Base-by-base conservation (phyloP, 331 rosid species). In the Malus hybrid region DNA sequence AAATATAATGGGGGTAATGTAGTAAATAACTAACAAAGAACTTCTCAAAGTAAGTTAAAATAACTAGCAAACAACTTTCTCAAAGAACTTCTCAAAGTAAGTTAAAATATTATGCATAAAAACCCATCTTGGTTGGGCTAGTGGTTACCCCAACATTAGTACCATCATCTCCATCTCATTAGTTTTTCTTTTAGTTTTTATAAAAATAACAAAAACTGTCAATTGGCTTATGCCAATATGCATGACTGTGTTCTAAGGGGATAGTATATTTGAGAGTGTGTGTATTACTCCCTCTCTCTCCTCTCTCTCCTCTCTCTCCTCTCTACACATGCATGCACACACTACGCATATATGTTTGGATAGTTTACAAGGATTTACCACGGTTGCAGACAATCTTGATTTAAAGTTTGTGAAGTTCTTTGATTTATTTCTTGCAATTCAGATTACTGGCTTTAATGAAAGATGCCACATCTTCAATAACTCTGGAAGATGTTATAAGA, bases 361-460 rank as follows among this genome's bases (percentile, higher is more conserved):
- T 73, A 59, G 18, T 34, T 36, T 24, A 22, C 54, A 73, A 57
- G 69, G 42, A 27, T 27, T 27, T 61, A 32, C 28, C 55, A 73
- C 46, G 1, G 19, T 31, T 60, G 19, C 61, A 2, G 54, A 50
- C 65, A 52, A 50, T 20, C 48, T 50, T 69, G 3, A 6, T 80
- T 50, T 39, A 22, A 33, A 56, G 61, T 72, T 22, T 74, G 32
- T 34, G 14, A 65, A 70, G 75, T 64, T 46, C 63, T 61, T 67
- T 61, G 67, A 60, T 72, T 39, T 34, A 71, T 80, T 77, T 70
- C 78, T 75, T 77, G 60, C 77, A 65, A 24, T 82, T 79, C 82
- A 92, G 99, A 74, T 63, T 95, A 79, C 13, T 78, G 78, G 87
- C 82, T 84, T 83, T 95, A 75, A 81, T 89, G 85, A 79, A 85